phyloP scores from a whole-genome alignment of 129 eudicot genomes.

The Ambrosia trifida region DNA sequence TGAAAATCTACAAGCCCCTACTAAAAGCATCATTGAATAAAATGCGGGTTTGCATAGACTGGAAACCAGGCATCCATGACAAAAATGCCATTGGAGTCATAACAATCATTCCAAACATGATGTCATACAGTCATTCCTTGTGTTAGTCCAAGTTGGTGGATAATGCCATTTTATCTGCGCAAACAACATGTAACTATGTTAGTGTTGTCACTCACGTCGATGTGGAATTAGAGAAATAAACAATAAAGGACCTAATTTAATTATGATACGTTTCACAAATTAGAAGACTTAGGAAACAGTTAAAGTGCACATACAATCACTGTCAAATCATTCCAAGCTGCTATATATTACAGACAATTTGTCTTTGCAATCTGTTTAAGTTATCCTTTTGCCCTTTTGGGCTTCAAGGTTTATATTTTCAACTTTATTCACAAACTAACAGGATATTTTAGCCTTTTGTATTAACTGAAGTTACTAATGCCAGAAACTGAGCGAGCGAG shows the following conservation, averaged over 20 bases:
- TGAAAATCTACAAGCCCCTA: too few species aligned
- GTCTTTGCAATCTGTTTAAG: not conserved
- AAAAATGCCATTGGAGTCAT: too few species aligned
- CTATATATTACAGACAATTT: constrained; percentile 1
- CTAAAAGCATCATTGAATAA: too few species aligned
- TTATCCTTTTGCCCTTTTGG: not conserved
- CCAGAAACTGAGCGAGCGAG: not conserved
- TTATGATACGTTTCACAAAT: not conserved
- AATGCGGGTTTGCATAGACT: too few species aligned
- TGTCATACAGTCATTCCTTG: too few species aligned
- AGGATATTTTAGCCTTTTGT: not conserved
- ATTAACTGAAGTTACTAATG: not conserved
- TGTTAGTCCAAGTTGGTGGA: constrained; percentile 13
- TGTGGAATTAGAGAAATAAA: constrained; percentile 9
- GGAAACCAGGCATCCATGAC: too few species aligned
- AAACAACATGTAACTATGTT: constrained; percentile 5
- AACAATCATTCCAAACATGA: too few species aligned
- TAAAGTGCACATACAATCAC: constrained; percentile 21
- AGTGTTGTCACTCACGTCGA: constrained; percentile 12
- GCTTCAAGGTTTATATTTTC: not conserved
- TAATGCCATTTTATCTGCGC: constrained; percentile 14
- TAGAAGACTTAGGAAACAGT: constrained; percentile 9
- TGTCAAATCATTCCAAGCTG: not conserved
- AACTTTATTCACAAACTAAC: not conserved
- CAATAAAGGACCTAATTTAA: constrained; percentile 7